phyloP scores from a whole-genome alignment of 306 rosid species.

The Trifolium pratense region DNA sequence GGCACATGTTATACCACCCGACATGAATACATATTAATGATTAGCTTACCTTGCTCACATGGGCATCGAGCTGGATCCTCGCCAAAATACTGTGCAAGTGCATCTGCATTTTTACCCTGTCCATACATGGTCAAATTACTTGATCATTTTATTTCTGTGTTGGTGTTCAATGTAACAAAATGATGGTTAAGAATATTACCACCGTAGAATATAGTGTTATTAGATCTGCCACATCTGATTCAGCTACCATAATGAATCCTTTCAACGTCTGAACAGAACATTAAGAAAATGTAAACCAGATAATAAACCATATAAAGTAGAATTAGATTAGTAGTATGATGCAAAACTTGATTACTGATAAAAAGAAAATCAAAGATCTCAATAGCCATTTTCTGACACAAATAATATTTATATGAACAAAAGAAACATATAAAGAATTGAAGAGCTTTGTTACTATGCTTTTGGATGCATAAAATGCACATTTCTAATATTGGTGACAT shows the following conservation, averaged over 20 bases:
- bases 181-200: constrained; percentile 63
- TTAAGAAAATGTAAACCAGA: constrained; percentile 23
- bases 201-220: constrained; percentile 73
- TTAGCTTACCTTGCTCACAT: constrained; percentile 86
- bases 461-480: not conserved
- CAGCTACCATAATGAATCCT: constrained; percentile 72
- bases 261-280: constrained; percentile 67
- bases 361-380: constrained; percentile 9
- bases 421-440: not conserved
- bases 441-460: not conserved
- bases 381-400: not conserved
- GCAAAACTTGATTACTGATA: constrained; percentile 18
- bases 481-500: not conserved
- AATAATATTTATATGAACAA: constrained; percentile 26
- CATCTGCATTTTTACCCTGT: constrained; percentile 98
- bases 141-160: constrained; percentile 33
- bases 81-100: constrained; percentile 84
- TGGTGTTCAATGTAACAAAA: constrained; percentile 20
- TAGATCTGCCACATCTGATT: constrained; percentile 81
- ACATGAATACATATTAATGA: constrained; percentile 6
- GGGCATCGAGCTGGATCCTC: constrained; percentile 96
- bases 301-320: constrained; percentile 26
- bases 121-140: constrained; percentile 45
- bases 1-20: constrained; percentile 5
- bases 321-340: constrained; percentile 25